Conservation (phyloP, 225 moss, liverwort and hornwort species). For the Thuidium tamariscinum region DNA sequence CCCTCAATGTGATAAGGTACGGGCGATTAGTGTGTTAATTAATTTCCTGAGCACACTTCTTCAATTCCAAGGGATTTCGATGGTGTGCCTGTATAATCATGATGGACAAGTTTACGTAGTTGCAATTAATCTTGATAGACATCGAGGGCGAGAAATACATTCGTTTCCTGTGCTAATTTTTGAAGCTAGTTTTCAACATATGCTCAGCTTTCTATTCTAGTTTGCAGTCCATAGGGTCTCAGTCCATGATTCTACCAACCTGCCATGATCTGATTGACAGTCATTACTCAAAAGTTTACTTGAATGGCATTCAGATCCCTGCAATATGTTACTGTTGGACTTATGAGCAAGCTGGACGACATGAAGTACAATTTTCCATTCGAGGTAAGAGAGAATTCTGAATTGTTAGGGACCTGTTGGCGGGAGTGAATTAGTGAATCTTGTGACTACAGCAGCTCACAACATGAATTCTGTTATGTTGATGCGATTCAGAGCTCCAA, state of each 20-base stretch:
- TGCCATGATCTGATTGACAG: background rate
- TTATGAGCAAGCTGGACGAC: slow-evolving; percentile 16
- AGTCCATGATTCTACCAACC: background rate
- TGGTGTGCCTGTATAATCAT: background rate
- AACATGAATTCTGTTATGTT: background rate
- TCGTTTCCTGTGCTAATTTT: background rate
- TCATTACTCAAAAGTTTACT: background rate
- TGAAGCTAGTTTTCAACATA: background rate
- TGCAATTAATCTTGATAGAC: background rate
- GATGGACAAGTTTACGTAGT: background rate
- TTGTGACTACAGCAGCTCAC: background rate
- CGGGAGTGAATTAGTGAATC: background rate
- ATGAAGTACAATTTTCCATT: background rate
- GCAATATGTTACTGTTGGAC: slow-evolving; percentile 17
- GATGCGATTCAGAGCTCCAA: background rate
- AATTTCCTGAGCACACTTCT: background rate
- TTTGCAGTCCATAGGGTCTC: background rate
- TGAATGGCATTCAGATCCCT: slow-evolving; percentile 16
- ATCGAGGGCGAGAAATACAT: background rate
- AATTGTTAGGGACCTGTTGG: too few species aligned
- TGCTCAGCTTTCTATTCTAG: background rate
- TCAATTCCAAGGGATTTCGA: background rate
- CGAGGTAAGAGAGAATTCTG: background rate
- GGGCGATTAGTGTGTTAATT: background rate
- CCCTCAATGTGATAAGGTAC: slow-evolving; percentile 19